Evolutionary conservation across 331 rosid genomes (phyloP).

Genomic region (Saraca asoca): DNA sequence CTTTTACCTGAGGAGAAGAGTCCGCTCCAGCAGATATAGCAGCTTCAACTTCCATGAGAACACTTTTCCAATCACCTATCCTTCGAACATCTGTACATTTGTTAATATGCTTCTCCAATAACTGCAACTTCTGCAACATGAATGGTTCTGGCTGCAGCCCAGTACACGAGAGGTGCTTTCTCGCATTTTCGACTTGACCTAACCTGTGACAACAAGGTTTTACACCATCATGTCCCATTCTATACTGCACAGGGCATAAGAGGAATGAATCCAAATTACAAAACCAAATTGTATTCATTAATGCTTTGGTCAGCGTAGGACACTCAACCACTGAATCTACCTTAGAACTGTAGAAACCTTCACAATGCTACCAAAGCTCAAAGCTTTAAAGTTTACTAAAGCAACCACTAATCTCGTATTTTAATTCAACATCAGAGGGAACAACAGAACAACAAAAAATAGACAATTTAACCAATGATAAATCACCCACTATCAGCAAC

Average conservation of each 20-base stretch:
- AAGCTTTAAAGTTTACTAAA: neutral
- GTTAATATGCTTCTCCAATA: conserved; percentile 69
- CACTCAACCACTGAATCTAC: conserved; percentile 3
- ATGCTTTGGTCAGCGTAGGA: neutral
- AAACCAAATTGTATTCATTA: neutral
- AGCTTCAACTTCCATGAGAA: conserved; percentile 68
- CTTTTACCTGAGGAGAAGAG: conserved; percentile 71
- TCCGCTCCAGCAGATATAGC: conserved; percentile 74
- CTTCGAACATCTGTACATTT: conserved; percentile 78
- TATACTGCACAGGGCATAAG: neutral
- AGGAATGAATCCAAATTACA: conserved; percentile 17
- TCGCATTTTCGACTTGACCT: conserved; percentile 85
- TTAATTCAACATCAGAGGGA: neutral
- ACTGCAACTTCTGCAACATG: conserved; percentile 71
- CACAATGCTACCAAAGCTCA: conserved; percentile 30
- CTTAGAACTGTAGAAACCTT: conserved; percentile 10
- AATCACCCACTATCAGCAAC: neutral
- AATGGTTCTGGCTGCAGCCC: conserved; percentile 55
- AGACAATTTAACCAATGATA: neutral
- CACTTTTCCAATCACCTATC: conserved; percentile 80
- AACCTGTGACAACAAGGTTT: conserved; percentile 52
- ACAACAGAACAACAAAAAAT: neutral
- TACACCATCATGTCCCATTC: conserved; percentile 4
- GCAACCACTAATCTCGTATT: neutral
- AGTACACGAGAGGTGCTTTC: conserved; percentile 60